Conservation (phyloP, 257 asterid species). For the Solanum lycopersicoides region DNA sequence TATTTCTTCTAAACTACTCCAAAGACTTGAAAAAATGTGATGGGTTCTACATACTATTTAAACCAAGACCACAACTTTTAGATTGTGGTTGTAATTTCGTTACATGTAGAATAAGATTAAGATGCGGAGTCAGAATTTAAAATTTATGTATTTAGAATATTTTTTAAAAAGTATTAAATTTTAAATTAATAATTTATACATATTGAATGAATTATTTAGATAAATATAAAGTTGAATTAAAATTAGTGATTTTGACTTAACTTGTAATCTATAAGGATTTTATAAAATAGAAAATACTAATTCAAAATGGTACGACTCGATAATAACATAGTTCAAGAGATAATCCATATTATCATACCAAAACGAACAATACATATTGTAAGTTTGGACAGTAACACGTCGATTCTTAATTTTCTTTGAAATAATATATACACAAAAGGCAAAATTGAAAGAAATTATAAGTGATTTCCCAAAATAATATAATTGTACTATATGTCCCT, state of each 20-base stretch:
- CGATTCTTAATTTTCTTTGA: no score
- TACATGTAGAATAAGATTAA: not conserved
- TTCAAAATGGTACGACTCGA: no score
- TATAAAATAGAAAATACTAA: no score
- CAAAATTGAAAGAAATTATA: no score
- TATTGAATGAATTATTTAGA: not conserved
- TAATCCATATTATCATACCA: no score
- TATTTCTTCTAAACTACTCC: not conserved
- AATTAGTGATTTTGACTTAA: not conserved
- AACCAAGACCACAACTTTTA: not conserved
- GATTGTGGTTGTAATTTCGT: not conserved
- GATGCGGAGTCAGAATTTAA: not conserved
- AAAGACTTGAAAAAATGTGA: not conserved
- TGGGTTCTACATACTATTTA: not conserved
- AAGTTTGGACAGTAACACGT: no score
- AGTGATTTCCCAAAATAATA: no score
- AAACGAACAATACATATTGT: no score
- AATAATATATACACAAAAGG: no score
- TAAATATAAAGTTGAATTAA: not conserved
- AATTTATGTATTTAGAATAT: not conserved
- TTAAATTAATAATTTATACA: not conserved
- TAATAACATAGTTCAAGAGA: no score
- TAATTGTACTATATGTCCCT: no score
- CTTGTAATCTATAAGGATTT: no score
- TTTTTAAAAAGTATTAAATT: rapidly evolving